Percentiles rank a stretch among this genome's conserved stretches.
Evolutionary conservation across 1,284 basidiomycete genomes (phyloP).

Genomic region (Puccinia polysora): DNA sequence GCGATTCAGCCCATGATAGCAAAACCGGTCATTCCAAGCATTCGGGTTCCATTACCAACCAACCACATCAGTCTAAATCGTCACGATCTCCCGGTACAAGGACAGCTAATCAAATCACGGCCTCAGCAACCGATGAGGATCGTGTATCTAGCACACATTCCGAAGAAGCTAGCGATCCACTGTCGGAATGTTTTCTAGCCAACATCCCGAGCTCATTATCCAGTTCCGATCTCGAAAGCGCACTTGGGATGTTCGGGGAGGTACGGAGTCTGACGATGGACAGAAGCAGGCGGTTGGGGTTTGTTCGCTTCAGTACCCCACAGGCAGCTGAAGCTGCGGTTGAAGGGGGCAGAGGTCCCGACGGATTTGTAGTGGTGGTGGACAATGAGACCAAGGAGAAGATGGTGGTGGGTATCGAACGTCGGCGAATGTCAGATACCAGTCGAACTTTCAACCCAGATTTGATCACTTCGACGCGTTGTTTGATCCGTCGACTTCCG

Average conservation of each 20-base stretch:
- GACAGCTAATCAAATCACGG: neutral
- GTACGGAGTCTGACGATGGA: constrained; percentile 31
- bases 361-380: constrained; percentile 15
- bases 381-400: constrained; percentile 25
- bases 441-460: constrained; percentile 29
- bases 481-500: constrained; percentile 11
- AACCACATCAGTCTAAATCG: constrained; percentile 8
- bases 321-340: constrained; percentile 19
- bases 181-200: constrained; percentile 29
- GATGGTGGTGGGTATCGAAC: constrained; percentile 30
- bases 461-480: constrained; percentile 22
- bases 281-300: constrained; percentile 23
- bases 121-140: constrained; percentile 1
- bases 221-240: neutral
- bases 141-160: neutral
- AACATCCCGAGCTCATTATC: constrained; percentile 22
- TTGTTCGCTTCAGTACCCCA: constrained; percentile 14
- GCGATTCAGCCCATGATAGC: neutral
- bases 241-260: constrained; percentile 21
- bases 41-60: neutral
- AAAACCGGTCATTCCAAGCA: constrained; percentile 1
- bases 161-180: constrained; percentile 26
- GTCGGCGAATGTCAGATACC: constrained; percentile 13
- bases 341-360: constrained; percentile 22
- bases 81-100: constrained; percentile 3